Base-by-base conservation (phyloP, 257 asterid species). In the Gardenia jasminoides region DNA sequence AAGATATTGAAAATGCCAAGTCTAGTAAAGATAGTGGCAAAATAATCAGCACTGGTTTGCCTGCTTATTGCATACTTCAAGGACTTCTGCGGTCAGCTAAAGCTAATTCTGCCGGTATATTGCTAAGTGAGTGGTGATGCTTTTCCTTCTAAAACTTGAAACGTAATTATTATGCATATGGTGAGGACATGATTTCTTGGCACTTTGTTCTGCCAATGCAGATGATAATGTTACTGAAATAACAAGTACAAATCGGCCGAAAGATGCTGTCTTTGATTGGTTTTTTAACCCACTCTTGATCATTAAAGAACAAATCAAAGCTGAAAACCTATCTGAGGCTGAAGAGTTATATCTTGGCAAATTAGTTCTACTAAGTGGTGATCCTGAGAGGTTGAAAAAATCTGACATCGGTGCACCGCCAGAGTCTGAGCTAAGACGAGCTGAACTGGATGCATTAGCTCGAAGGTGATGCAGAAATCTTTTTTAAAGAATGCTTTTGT, bases 261-360 rank as follows among this genome's bases (percentile, higher is more conserved):
- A 92, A 67, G 99, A 95, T 59, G 79, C 86, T 12, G 80, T 92
- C 85, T 91, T 88, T 71, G 98, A 93, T 70, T 95, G 98, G 99
- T 95, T 95, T 83, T 88, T 93, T 33, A 93, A 92, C 85, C 98
- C 99, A 10, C 88, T 95, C 22, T 58, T 95, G 86, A 85, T 95
- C 84, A 93, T 95, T 31, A 95, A 93, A 85, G 99, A 92, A 44
- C 98, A 95, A 82, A 88, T 95, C 54, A 91, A 85, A 85, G 99
- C 96, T 16, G 89, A 80, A 64, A 90, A 89, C 62, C 93, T 96
- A 76, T 89, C 98, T 16, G 94, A 92, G 56, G 67, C 80, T 9
- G 99, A 96, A 79, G 98, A 93, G 82, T 89, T 85, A 64, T 93
- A 96, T 84, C 92, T 96, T 17, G 86, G 95, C 15, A 88, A 78